Base-by-base conservation (phyloP, 1,284 basidiomycete species). In the Cryptococcus sp. region DNA sequence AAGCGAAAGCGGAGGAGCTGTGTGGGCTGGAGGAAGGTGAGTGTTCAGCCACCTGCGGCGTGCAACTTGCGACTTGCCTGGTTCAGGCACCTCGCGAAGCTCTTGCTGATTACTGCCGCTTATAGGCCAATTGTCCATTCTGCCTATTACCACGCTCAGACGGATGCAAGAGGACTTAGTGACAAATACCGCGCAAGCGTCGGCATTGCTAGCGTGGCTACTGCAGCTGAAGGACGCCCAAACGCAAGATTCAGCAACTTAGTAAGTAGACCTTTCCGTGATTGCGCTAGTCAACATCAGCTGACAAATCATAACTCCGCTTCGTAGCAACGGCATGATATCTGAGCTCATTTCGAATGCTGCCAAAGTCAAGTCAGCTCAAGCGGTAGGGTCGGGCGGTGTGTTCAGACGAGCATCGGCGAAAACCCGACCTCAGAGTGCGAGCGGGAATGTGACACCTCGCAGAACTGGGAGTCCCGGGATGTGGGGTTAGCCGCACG, bases 201-300 rank as follows among this genome's bases (percentile, higher is more conserved):
- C 89, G 1, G 80, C 84, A 1, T 79, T 90, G 16, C 79, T 95
- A 53, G 90, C 90, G 11, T 85, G 91, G 79, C 80, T 91, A 22
- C 80, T 93, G 55, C 91, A 95, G 77, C 84, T 85, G 52, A 85
- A 88, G 64, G 92, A 94, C 65, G 86, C 89, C 22, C 79, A 93
- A 64, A 86, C 89, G 67, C 90, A 94, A 75, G 91, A 94, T 71
- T 66, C 72, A 17, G 63, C 64, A 1, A 76, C 75, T 47, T 77
- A 77, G 77, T 78, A 54, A 64, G 75, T 70, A 10, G 15, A 10
- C 5, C 5, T 25, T 15, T 3, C 15, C 35, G 5, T 20, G 25
- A 39, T 51, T 41, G 38, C 17, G 23, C 4, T 49, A 35, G 30
- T 13, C 30, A 35, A 8, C 13, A 13, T 35, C 13, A 6, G 50